These are phyloP conservation scores for Chalaropsis ovoidea DNA, from an alignment of 2,329 filamentous ascomycete species.

Conservation along the genomic window DNA sequence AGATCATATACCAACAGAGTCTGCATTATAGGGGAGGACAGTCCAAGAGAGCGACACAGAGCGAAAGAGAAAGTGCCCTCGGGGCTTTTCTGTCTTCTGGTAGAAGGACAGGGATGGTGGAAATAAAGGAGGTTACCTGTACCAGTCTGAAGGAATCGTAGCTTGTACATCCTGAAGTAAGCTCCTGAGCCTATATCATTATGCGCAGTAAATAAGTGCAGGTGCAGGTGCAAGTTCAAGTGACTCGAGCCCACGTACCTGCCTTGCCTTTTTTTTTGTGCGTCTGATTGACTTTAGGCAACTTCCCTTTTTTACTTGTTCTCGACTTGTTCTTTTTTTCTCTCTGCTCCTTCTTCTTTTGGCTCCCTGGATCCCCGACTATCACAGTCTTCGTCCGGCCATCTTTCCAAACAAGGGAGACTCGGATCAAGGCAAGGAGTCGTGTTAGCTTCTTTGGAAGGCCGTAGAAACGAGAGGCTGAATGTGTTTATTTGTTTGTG, in stretches of 20 bases:
- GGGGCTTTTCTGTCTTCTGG: neutral
- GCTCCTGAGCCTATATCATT: conserved; percentile 4
- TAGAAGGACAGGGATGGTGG: neutral
- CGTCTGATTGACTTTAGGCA: too few species aligned
- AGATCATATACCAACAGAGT: conserved; percentile 8
- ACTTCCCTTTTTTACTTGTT: neutral
- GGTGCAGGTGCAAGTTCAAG: neutral
- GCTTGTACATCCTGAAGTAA: neutral
- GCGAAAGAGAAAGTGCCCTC: neutral
- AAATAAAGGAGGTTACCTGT: conserved; percentile 6
- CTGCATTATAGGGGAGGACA: conserved; percentile 2
- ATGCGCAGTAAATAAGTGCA: neutral
- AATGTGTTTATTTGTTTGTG: neutral
- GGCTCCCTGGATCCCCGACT: neutral
- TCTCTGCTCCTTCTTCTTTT: conserved; percentile 3
- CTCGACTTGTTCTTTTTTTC: neutral
- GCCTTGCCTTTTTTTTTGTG: neutral
- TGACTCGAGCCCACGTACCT: neutral
- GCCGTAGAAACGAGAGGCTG: neutral
- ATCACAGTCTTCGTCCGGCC: neutral
- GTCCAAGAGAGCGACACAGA: neutral
- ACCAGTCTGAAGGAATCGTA: conserved; percentile 4
- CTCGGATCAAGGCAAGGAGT: conserved; percentile 5
- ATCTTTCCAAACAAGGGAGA: neutral
- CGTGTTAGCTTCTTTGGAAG: conserved; percentile 4